These are phyloP conservation scores for Acer saccharum DNA, from an alignment of 345 rosid genomes.

Conservation along the genomic window DNA sequence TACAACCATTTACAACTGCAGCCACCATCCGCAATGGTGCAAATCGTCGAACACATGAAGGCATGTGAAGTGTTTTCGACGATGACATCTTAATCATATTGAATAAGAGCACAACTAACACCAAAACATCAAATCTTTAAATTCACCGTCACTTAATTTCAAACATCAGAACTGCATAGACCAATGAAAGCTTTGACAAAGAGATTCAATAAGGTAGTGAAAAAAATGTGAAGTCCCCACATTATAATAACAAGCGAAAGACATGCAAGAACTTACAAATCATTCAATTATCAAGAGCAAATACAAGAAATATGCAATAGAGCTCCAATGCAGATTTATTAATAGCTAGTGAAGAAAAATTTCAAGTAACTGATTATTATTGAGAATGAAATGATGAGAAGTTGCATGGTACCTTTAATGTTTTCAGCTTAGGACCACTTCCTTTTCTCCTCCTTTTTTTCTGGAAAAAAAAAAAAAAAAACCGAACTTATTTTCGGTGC, in stretches of 20 bases:
- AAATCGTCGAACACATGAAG: constrained; percentile 25
- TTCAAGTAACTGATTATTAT: not conserved
- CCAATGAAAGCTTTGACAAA: too few relatives aligned
- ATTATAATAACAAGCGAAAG: not conserved
- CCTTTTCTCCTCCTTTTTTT: too few relatives aligned
- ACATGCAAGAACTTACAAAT: too few relatives aligned
- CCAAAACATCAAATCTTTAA: constrained; percentile 56
- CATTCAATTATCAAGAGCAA: not conserved
- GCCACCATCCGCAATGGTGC: constrained; percentile 52
- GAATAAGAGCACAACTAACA: constrained; percentile 48
- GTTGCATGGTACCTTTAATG: not conserved
- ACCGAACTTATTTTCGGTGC: too few relatives aligned
- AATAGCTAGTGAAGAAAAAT: not conserved
- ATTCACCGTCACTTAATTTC: constrained; percentile 31
- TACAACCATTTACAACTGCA: constrained; percentile 51
- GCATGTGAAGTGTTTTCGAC: constrained; percentile 24
- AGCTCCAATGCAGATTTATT: not conserved
- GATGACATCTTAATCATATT: constrained; percentile 47
- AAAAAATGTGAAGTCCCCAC: not conserved
- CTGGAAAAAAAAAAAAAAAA: too few relatives aligned
- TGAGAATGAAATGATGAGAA: too few relatives aligned
- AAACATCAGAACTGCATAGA: too few relatives aligned
- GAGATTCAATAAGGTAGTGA: not conserved
- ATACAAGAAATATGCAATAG: not conserved
- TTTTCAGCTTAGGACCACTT: not conserved